These are phyloP conservation scores for Silene uniflora DNA, from an alignment of 148 eudicot species.

Conservation along the genomic window DNA sequence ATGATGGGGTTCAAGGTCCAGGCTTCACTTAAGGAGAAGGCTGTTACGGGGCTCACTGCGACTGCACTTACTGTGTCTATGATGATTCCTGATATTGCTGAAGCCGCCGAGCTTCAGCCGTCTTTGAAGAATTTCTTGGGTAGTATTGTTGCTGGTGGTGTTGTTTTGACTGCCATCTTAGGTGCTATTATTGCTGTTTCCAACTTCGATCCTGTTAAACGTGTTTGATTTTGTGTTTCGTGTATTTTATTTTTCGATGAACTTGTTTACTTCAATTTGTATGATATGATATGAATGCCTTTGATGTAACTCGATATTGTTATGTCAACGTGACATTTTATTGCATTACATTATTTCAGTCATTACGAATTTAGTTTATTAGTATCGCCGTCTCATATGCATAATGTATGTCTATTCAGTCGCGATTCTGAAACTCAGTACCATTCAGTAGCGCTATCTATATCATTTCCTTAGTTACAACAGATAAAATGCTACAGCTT, in stretches of 20 bases:
- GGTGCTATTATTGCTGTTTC: slow-evolving; percentile 56
- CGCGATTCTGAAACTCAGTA: no score
- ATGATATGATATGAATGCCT: background rate
- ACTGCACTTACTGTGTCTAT: slow-evolving; percentile 44
- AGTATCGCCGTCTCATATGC: no score
- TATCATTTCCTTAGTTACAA: no score
- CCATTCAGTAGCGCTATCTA: no score
- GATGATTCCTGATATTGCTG: slow-evolving; percentile 53
- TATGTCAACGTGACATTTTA: background rate
- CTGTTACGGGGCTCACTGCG: slow-evolving; percentile 39
- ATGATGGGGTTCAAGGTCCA: slow-evolving; percentile 23
- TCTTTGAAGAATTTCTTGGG: slow-evolving; percentile 58
- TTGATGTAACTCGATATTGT: slow-evolving; percentile 3
- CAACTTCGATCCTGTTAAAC: slow-evolving; percentile 66
- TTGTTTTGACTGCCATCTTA: slow-evolving; percentile 41
- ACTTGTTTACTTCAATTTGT: background rate
- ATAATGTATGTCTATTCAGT: no score
- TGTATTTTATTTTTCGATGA: background rate
- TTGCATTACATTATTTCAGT: background rate
- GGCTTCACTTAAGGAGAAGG: slow-evolving; percentile 53
- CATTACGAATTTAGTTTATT: no score
- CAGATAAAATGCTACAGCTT: no score
- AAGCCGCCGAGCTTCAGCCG: slow-evolving; percentile 45
- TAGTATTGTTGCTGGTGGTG: slow-evolving; percentile 55
- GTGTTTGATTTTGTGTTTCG: slow-evolving; percentile 19